A percentile compares a stretch with the other conserved stretches of the same genome.
Conservation (phyloP, 2,329 filamentous ascomycete genomes). For the Zymoseptoria crescenta region DNA sequence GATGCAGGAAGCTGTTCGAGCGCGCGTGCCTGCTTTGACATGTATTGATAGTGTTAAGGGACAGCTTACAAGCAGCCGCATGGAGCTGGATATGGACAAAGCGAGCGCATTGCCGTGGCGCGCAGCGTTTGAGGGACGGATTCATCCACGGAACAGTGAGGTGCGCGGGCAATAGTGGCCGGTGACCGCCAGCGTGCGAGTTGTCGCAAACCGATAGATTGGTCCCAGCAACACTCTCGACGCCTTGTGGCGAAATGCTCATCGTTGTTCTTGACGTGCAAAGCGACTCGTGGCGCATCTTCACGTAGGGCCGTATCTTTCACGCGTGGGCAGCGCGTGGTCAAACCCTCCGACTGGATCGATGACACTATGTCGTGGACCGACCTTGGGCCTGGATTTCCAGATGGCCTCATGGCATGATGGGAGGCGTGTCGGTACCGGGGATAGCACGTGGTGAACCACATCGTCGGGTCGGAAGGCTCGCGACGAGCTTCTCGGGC, state of each 20-base stretch:
- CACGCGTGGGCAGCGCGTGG: background rate
- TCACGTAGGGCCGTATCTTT: background rate
- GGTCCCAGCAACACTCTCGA: too few species aligned
- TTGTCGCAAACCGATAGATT: background rate
- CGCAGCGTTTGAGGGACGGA: too few species aligned
- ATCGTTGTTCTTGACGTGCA: background rate
- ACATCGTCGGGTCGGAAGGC: background rate
- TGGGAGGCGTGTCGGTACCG: background rate
- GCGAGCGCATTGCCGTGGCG: too few species aligned
- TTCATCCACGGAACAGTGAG: too few species aligned
- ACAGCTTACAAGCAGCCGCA: too few species aligned
- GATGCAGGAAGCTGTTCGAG: too few species aligned
- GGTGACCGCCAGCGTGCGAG: background rate
- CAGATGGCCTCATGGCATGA: background rate
- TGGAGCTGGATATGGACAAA: too few species aligned
- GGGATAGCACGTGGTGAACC: background rate
- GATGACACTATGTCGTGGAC: background rate
- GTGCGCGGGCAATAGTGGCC: background rate
- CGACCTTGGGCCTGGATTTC: background rate
- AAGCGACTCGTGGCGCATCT: background rate
- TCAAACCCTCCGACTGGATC: background rate
- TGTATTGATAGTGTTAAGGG: too few species aligned
- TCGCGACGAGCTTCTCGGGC: background rate
- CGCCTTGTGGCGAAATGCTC: background rate
- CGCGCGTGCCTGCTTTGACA: too few species aligned